Evolutionary conservation across 352 stramenopile species (phyloP).

Genomic region (Phytophthora kernoviae): DNA sequence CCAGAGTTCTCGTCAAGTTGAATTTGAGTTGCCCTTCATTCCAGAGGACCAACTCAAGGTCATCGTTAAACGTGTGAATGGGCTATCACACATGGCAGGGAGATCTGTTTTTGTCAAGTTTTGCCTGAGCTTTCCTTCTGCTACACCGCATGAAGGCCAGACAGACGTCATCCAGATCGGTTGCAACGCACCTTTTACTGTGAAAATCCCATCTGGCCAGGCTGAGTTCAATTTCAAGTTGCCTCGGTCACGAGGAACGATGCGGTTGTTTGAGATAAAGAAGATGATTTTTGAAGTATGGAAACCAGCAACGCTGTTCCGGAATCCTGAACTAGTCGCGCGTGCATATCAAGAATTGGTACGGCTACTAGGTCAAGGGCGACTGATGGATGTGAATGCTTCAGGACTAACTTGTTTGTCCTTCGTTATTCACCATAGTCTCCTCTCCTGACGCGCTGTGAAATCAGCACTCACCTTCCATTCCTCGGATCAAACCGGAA

Average conservation of each 20-base stretch:
- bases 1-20: constrained; percentile 38
- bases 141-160: constrained; percentile 62
- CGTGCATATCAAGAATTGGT: constrained; percentile 74
- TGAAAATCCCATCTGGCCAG: constrained; percentile 23
- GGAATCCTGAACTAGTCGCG: constrained; percentile 69
- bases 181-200: constrained; percentile 30
- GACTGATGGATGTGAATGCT: neutral
- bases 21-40: constrained; percentile 51
- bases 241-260: constrained; percentile 61
- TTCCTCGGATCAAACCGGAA: constrained; percentile 78
- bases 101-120: constrained; percentile 78
- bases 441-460: constrained; percentile 52
- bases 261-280: constrained; percentile 84
- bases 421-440: constrained; percentile 24
- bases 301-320: constrained; percentile 60
- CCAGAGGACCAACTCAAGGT: constrained; percentile 61
- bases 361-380: constrained; percentile 6
- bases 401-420: neutral
- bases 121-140: constrained; percentile 70
- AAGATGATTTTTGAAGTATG: constrained; percentile 83
- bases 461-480: constrained; percentile 55
- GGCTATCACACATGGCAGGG: constrained; percentile 39
- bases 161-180: constrained; percentile 47
- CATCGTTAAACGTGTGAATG: constrained; percentile 50
- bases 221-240: constrained; percentile 55